These are phyloP conservation scores for Schizosaccharomyces pombe DNA, from an alignment of 805 yeast genomes.

Conservation along the genomic window DNA sequence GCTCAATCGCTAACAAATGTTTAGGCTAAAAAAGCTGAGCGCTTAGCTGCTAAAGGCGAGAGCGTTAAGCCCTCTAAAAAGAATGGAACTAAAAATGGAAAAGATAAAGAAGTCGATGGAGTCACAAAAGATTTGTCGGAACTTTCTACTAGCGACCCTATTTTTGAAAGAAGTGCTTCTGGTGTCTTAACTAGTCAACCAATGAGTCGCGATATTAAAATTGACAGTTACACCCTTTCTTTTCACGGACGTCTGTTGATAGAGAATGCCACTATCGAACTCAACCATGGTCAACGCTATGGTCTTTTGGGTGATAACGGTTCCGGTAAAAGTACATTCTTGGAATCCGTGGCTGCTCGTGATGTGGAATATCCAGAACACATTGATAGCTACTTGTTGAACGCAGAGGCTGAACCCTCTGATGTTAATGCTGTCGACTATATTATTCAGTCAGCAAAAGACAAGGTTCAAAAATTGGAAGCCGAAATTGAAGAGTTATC, in stretches of 20 bases:
- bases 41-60: slow-evolving; percentile 1
- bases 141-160: background rate
- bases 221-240: slow-evolving; percentile 21
- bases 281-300: slow-evolving; percentile 91
- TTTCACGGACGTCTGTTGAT: slow-evolving; percentile 94
- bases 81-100: background rate
- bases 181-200: slow-evolving; percentile 80
- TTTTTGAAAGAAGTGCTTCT: slow-evolving; percentile 16
- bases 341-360: slow-evolving; percentile 82
- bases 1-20: background rate
- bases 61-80: background rate
- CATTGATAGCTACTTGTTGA: slow-evolving; percentile 76
- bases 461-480: slow-evolving; percentile 74
- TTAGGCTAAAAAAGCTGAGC: slow-evolving; percentile 3
- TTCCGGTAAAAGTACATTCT: slow-evolving; percentile 91
- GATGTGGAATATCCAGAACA: slow-evolving; percentile 86
- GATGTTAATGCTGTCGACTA: slow-evolving; percentile 83
- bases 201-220: slow-evolving; percentile 83
- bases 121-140: background rate
- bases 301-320: slow-evolving; percentile 97
- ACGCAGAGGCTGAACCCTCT: slow-evolving; percentile 93
- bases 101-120: background rate
- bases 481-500: slow-evolving; percentile 72
- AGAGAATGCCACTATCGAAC: slow-evolving; percentile 76
- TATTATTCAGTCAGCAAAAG: slow-evolving; percentile 91